Conservation (phyloP, 2,329 filamentous ascomycete species). For the Ophiobolus disseminans region DNA sequence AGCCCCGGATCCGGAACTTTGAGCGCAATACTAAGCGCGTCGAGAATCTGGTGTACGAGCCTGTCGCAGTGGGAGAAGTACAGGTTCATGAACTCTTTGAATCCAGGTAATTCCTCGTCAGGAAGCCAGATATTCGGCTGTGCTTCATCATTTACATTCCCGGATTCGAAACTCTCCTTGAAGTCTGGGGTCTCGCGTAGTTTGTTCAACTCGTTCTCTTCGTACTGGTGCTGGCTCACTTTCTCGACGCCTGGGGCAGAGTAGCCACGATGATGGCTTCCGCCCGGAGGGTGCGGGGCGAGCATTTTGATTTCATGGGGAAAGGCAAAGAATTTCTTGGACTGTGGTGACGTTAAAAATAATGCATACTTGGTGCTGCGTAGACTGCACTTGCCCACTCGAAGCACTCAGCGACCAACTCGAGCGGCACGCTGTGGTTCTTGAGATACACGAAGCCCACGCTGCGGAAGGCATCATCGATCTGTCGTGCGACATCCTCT, state of each 20-base stretch:
- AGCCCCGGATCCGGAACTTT: constrained; percentile 22
- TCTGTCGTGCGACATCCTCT: constrained; percentile 35
- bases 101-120: constrained; percentile 49
- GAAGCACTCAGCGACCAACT: constrained; percentile 39
- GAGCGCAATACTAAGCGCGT: constrained; percentile 36
- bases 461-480: constrained; percentile 48
- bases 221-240: constrained; percentile 40
- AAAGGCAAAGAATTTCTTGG: constrained; percentile 49
- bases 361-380: background rate
- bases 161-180: constrained; percentile 46
- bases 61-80: constrained; percentile 32
- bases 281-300: constrained; percentile 50
- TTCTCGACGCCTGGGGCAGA: constrained; percentile 49
- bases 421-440: constrained; percentile 47
- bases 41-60: constrained; percentile 36
- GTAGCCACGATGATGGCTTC: constrained; percentile 51
- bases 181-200: constrained; percentile 35
- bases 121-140: constrained; percentile 54
- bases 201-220: constrained; percentile 21
- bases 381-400: constrained; percentile 28
- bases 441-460: constrained; percentile 54
- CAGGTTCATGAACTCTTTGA: constrained; percentile 37
- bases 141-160: constrained; percentile 32
- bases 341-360: constrained; percentile 13
- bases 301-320: constrained; percentile 45